Conservation (phyloP, 1,284 basidiomycete species). For the Apiotrichum domesticum region DNA sequence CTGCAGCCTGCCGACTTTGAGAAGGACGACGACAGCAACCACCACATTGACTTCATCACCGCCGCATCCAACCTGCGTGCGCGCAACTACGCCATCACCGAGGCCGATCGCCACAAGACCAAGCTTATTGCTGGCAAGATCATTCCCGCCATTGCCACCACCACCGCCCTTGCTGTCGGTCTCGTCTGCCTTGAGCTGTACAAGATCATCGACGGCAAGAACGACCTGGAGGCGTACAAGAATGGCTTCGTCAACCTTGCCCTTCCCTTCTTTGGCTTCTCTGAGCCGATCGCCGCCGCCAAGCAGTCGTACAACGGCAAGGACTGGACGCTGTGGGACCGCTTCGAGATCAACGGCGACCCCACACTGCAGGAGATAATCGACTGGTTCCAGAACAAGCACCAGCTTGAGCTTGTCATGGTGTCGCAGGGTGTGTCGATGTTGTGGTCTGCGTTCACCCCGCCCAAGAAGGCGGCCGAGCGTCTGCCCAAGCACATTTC, state of each 20-base stretch:
- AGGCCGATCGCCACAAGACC: slow-evolving; percentile 86
- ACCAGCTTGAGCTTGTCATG: slow-evolving; percentile 89
- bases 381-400: slow-evolving; percentile 73
- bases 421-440: slow-evolving; percentile 95
- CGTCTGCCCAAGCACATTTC: slow-evolving; percentile 83
- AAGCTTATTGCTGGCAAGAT: slow-evolving; percentile 99
- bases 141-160: slow-evolving; percentile 98
- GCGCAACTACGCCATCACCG: slow-evolving; percentile 85
- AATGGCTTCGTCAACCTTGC: slow-evolving; percentile 98
- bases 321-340: slow-evolving; percentile 98
- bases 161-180: slow-evolving; percentile 90
- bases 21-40: slow-evolving; percentile 97
- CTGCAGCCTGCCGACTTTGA: slow-evolving; percentile 95
- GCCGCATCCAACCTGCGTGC: slow-evolving; percentile 96
- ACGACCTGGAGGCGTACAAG: slow-evolving; percentile 89
- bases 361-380: slow-evolving; percentile 84
- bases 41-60: slow-evolving; percentile 99
- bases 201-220: slow-evolving; percentile 97
- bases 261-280: slow-evolving; percentile 98
- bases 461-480: slow-evolving; percentile 87
- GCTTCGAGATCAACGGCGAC: slow-evolving; percentile 86
- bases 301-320: slow-evolving; percentile 77
- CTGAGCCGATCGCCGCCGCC: slow-evolving; percentile 88
- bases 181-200: slow-evolving; percentile 95
- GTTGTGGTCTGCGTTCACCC: slow-evolving; percentile 91